Evolutionary conservation across 805 yeast species (phyloP), one percentile per base, ranked within the genome.

Genomic region (Ogataea polymorpha): DNA sequence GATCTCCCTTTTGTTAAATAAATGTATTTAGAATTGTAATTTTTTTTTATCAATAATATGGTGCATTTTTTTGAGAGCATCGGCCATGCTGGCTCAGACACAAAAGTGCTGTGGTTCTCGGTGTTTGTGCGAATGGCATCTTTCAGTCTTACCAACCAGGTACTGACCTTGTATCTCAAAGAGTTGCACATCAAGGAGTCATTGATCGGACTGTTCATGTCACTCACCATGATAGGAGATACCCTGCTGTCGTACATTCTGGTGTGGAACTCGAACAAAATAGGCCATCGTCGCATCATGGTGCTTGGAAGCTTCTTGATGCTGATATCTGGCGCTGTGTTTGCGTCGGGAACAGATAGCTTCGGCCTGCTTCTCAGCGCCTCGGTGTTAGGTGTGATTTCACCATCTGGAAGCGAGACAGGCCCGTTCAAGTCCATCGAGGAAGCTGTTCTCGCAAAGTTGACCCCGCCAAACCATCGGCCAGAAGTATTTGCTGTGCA

Each of bases 401-500:
- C 95, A 2, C 93, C 96, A 2, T 79, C 87, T 21, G 95, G 96
- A 17, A 89, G 82, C 54, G 96, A 88, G 55, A 86, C 90, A 0
- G 96, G 96, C 0, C 96, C 96, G 0, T 88, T 88, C 61, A 82
- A 85, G 55, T 78, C 93, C 0, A 79, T 88, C 21, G 96, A 88
- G 59, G 96, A 87, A 56, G 80, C 91, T 1, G 74, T 86, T 28
- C 69, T 88, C 36, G 93, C 96, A 0, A 91, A 86, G 60, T 64
- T 88, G 48, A 82, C 95, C 0, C 79, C 82, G 0, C 72, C 71
- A 26, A 67, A 67, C 39, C 75, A 74, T 41, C 68, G 95, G 33
- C 82, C 95, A 1, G 86, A 79, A 48, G 67, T 86, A 2, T 87
- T 79, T 66, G 93, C 93, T 0, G 67, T 82, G 50, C 86, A 87